Evolutionary conservation across 345 rosid species (phyloP), one percentile per base, ranked within the genome.

Genomic region (Populus euphratica): DNA sequence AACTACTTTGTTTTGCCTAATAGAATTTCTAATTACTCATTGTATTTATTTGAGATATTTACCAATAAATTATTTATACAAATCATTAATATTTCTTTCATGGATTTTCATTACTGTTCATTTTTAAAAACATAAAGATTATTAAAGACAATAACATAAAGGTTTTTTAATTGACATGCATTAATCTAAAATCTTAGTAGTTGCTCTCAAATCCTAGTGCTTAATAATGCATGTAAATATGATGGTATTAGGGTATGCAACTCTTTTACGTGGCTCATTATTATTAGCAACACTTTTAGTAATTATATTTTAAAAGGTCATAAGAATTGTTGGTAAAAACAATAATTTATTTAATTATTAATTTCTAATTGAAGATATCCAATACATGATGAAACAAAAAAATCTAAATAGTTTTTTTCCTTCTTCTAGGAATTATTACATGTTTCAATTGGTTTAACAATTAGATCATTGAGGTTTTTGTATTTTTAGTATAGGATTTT

Each of bases 231-330:
- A 74, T 23, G 2, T 62, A 74, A 62, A 31, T 74, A 74, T 74
- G 35, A 74, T 74, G 49, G 18, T 74, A 61, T 61, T 39, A 36
- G 6, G 41, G 59, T 72, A 72, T 72, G 29, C 10, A n/a, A 23
- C 56, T 74, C 56, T 61, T 74, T 74, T 74, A 27, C 23, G n/a
- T 62, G 25, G 77, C 62, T 74, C 69, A 74, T 74, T 74, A 74
- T 62, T n/a, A 39, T 62, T 36, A 6, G 3, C 4, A 61, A 39
- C 54, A 52, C 12, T 62, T 74, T 27, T 73, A 73, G 25, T 73
- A 73, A 73, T 73, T 35, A 50, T 31, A 73, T 73, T 54, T 73
- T 9, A 1, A 62, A 62, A 74, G 12, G 41, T 74, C 18, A 27
- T 36, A 72, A 54, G 29, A 52, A 54, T 21, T 38, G 11, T 11